Percentiles rank a stretch among this genome's conserved stretches.
Conservation (phyloP, 148 eudicot genomes). For the Vaccinium myrtillus region DNA sequence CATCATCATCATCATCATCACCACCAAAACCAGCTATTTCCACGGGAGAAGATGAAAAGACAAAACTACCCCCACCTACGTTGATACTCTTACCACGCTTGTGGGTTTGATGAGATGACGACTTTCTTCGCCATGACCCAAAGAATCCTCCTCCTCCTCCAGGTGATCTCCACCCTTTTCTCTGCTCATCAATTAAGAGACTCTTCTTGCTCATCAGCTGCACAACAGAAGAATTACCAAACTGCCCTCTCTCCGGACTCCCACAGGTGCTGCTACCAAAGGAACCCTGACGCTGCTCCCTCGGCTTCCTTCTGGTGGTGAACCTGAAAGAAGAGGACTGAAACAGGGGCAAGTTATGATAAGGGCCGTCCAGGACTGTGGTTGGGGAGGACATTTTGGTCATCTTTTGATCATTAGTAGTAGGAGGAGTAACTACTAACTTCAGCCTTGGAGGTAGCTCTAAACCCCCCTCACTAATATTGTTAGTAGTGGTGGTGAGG, state of each 20-base stretch:
- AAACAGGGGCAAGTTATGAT: conserved; percentile 17
- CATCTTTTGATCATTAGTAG: background rate
- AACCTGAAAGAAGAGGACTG: conserved; percentile 55
- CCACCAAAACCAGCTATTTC: conserved; percentile 20
- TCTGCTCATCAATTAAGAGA: background rate
- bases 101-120: background rate
- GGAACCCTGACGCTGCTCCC: conserved; percentile 24
- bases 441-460: conserved; percentile 64
- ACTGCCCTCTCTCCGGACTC: conserved; percentile 48
- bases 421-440: background rate
- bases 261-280: conserved; percentile 38
- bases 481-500: background rate
- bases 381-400: conserved; percentile 71
- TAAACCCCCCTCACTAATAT: conserved; percentile 22
- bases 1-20: conserved; percentile 15
- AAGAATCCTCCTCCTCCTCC: conserved; percentile 20
- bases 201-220: conserved; percentile 11
- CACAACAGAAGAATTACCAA: conserved; percentile 19
- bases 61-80: conserved; percentile 39
- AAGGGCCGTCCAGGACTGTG: conserved; percentile 57
- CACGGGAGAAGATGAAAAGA: conserved; percentile 26
- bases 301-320: conserved; percentile 15
- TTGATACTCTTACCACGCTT: conserved; percentile 20
- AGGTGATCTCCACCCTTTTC: conserved; percentile 14
- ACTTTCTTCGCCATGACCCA: conserved; percentile 37